Base-by-base conservation (phyloP, 495 filamentous ascomycete genomes). In the Platismatia glauca region DNA sequence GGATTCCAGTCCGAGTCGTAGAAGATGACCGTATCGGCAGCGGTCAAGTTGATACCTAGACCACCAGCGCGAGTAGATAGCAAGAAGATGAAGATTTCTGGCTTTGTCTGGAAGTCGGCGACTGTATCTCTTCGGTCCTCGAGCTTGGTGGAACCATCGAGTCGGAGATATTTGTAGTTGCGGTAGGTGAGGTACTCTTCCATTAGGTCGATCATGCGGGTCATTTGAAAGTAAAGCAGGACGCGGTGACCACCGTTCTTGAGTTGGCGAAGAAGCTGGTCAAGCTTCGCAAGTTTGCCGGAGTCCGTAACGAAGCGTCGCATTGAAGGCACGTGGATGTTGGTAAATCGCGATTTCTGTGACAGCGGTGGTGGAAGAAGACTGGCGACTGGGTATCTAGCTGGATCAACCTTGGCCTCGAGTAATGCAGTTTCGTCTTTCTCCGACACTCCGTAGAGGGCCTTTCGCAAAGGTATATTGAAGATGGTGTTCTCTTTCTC, bases 141-240 rank as follows among this genome's bases (percentile, higher is more conserved):
- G 60, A 98, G 82, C 73, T 97, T 98, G n/a, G 94, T 97, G 37
- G 91, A 96, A 70, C 94, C 94, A 68, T 98, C 94, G 37, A 98
- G 83, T 24, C 94, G 88, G 63, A 93, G 91, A 77, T 97, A 98
- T 72, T 95, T 96, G 84, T 95, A 97, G 75, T 97, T 96, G 67
- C 94, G 87, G 77, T 96, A 97, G 5, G 94, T 97, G 46, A 99
- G 81, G 70, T 97, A 99, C 74, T 99, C 94, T 70, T 99, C 94
- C 88, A 97, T 97, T 41, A 99, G 77, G 70, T 99, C 94, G 71
- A 99, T 97, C 94, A 99, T 99, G 68, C 89, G 86, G n/a, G 94
- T 99, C 94, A 99, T 99, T 77, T 99, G 94, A 86, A 99, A 99
- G 79, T 99, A 99, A n/a, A 99, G 79, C 11, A 99, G 83, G 22